Evolutionary conservation across 257 asterid species (phyloP), one percentile per base, ranked within the genome.

Genomic region (Linaria vulgaris): DNA sequence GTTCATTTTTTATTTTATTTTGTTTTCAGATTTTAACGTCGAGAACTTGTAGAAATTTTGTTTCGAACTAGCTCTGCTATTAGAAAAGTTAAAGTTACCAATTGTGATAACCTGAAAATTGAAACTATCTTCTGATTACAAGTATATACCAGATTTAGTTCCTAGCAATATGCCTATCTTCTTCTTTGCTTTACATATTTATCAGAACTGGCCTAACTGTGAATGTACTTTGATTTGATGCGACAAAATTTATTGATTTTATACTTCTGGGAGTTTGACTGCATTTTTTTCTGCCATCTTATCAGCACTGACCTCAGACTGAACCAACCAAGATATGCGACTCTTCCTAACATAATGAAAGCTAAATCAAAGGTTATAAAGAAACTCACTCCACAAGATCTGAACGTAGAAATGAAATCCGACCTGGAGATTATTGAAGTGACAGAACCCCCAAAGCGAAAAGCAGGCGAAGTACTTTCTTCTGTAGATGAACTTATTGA

Each of bases 341-440:
- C 96, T 12, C 99, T 92, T 41, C 97, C 97, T 0, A 92, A 92
- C 81, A 92, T 92, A 51, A 92, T 89, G 99, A 92, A 92, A 77
- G 99, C 99, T 1, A 92, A 89, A 70, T 85, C 95, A 19, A 92
- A 92, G 81, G 78, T 65, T 27, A 83, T 92, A 65, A 83, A 83
- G 89, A 92, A 87, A 72, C 55, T 82, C 5, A 89, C 83, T 52
- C 95, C 88, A 0, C 71, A 79, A 61, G 95, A 92, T 44, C 69
- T 92, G 82, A 82, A 89, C 30, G 87, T 89, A 20, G 95, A 85
- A 30, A 75, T 89, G 31, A 87, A 61, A 67, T 82, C 94, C 0
- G 91, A 92, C 21, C 45, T 92, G 65, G 96, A 92, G 76, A 65
- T 85, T 46, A 80, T 89, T 74, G 76, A 85, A 71, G 97, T 92